These are phyloP conservation scores for Agaricus blazei DNA, from an alignment of 768 basidiomycete species.

Conservation along the genomic window DNA sequence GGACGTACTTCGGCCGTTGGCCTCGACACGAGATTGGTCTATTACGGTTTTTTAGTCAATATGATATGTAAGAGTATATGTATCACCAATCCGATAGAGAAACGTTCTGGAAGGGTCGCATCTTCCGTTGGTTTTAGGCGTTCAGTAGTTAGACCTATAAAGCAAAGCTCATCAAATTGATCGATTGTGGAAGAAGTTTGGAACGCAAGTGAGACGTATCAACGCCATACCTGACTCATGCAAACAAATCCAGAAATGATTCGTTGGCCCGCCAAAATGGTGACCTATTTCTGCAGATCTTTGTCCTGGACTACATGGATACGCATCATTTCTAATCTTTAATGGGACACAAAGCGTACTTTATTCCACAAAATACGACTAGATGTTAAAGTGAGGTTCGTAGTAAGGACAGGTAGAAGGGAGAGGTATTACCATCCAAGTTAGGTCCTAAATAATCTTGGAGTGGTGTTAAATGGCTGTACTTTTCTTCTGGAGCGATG, in stretches of 20 bases:
- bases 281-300: conserved; percentile 67
- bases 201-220: not conserved
- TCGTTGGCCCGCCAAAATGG: conserved; percentile 75
- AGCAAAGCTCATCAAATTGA: not conserved
- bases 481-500: conserved; percentile 47
- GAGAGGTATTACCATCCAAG: conserved; percentile 47
- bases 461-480: conserved; percentile 45
- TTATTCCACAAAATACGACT: conserved; percentile 87
- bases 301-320: conserved; percentile 50
- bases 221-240: conserved; percentile 49
- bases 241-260: conserved; percentile 80
- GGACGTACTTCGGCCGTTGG: conserved; percentile 55
- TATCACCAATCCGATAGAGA: conserved; percentile 63
- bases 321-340: too few relatives aligned
- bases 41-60: not conserved
- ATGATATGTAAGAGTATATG: not conserved
- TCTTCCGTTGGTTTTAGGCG: conserved; percentile 56
- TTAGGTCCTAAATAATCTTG: conserved; percentile 42
- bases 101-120: conserved; percentile 48
- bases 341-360: conserved; percentile 34
- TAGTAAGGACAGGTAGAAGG: not conserved
- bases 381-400: not conserved
- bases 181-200: not conserved
- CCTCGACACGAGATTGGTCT: conserved; percentile 76
- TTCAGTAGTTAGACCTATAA: conserved; percentile 51